Conservation (phyloP, 768 basidiomycete species). For the Albatrellus ellisii region DNA sequence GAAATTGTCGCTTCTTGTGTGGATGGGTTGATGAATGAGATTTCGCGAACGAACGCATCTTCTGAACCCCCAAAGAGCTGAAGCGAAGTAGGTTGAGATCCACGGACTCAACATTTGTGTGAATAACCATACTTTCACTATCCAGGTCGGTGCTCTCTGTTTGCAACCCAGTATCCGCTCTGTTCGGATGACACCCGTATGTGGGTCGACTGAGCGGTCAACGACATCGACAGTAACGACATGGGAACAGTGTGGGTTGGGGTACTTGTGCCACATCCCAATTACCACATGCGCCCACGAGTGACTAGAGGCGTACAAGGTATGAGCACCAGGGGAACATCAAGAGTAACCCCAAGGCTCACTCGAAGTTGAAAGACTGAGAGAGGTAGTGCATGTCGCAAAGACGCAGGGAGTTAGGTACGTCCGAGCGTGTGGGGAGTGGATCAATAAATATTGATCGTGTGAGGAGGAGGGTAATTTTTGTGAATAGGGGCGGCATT, state of each 20-base stretch:
- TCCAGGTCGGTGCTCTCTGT: conserved; percentile 86
- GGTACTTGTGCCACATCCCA: conserved; percentile 94
- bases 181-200: conserved; percentile 81
- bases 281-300: conserved; percentile 86
- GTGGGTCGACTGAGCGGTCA: conserved; percentile 71
- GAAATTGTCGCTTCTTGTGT: conserved; percentile 73
- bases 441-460: conserved; percentile 10
- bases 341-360: conserved; percentile 20
- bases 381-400: conserved; percentile 73
- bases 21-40: conserved; percentile 83
- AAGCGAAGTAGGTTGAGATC: neutral
- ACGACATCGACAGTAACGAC: conserved; percentile 81
- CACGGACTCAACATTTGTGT: too few species aligned
- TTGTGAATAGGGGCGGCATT: too few species aligned
- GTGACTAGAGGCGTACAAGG: conserved; percentile 38
- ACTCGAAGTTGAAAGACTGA: conserved; percentile 78
- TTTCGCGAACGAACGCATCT: conserved; percentile 89
- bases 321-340: conserved; percentile 9
- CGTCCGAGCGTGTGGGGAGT: conserved; percentile 3
- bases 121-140: conserved; percentile 62
- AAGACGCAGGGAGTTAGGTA: neutral
- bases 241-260: conserved; percentile 84
- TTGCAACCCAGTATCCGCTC: conserved; percentile 86
- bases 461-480: too few species aligned
- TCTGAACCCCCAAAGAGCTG: conserved; percentile 88